Evolutionary conservation across 208 protist species (phyloP), one percentile per base, ranked within the genome.

Genomic region (Porcisia deanei): DNA sequence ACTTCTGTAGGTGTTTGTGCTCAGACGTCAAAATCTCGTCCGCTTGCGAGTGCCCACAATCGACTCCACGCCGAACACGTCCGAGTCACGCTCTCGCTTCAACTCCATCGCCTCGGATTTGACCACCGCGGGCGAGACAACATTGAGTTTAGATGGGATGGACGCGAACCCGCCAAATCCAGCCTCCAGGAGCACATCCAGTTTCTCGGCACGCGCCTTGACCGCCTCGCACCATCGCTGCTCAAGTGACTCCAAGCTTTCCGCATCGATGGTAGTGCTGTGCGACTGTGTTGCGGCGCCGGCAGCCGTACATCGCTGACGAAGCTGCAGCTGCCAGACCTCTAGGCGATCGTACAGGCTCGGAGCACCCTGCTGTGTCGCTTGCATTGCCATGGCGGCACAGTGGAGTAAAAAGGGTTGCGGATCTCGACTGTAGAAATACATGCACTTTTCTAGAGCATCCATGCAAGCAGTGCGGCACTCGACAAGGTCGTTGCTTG

Each of bases 341-440:
- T 82, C 47, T 3, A 93, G 72, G 34, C 87, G 85, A 3, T 70
- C 60, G 25, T 52, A 49, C 43, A 79, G 60, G 0, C n/a, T 63
- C 3, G 37, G 12, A 9, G 60, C 53, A 25, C 14, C 41, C 14
- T 64, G 57, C 49, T 41, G 69, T 1, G 83, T 43, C 16, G 69
- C 71, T 3, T 43, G 55, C 20, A 85, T 47, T 1, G 88, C 88
- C 41, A 75, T 73, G 6, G 52, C 7, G 10, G 73, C 80, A 59
- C 85, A 89, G 63, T 87, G 89, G 47, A 85, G 67, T 49, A 96
- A 73, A 73, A 88, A 94, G 4, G 87, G 83, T 71, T 91, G 88
- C n/a, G 88, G 64, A 12, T 93, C 91, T 30, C 90, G 91, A 67
- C 81, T 83, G 86, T 97, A 97, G 68, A 96, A 94, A 79, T 96